Percentiles rank a stretch among this genome's conserved stretches.
Conservation (phyloP, 2,329 filamentous ascomycete genomes). For the Cladophialophora yegresii region DNA sequence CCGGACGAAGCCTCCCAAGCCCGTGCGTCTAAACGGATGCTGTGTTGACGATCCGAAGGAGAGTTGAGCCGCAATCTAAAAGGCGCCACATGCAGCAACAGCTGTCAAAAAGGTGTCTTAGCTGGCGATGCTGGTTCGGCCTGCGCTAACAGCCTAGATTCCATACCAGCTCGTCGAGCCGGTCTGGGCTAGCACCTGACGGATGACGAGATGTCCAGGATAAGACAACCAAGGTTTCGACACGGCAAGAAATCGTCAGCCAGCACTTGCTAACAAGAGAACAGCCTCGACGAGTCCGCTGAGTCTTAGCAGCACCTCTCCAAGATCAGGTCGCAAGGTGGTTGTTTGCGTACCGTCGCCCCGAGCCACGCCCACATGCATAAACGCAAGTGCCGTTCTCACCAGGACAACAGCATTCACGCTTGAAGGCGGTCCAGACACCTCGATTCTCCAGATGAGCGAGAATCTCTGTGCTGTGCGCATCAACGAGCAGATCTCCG, state of each 20-base stretch:
- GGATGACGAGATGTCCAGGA: neutral
- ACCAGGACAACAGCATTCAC: neutral
- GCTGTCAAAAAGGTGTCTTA: neutral
- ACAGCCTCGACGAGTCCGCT: neutral
- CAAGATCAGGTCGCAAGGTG: neutral
- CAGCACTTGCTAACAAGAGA: neutral
- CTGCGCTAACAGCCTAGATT: neutral
- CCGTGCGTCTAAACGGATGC: neutral
- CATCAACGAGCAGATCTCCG: conserved; percentile 13
- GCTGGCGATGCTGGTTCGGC: too few relatives aligned
- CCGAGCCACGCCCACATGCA: neutral
- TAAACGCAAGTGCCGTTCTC: neutral
- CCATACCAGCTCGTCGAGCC: neutral
- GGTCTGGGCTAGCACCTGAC: neutral
- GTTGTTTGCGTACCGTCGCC: neutral
- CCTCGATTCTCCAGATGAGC: neutral
- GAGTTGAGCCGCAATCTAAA: conserved; percentile 6
- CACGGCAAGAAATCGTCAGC: neutral
- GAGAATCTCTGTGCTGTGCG: too few relatives aligned
- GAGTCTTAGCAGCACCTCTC: neutral
- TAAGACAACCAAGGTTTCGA: neutral
- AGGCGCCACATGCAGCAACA: conserved; percentile 2
- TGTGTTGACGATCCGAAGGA: neutral
- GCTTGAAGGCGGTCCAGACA: neutral
- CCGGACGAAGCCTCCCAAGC: neutral